Evolutionary conservation across 345 rosid genomes (phyloP).

Genomic region (Corchorus capsularis): DNA sequence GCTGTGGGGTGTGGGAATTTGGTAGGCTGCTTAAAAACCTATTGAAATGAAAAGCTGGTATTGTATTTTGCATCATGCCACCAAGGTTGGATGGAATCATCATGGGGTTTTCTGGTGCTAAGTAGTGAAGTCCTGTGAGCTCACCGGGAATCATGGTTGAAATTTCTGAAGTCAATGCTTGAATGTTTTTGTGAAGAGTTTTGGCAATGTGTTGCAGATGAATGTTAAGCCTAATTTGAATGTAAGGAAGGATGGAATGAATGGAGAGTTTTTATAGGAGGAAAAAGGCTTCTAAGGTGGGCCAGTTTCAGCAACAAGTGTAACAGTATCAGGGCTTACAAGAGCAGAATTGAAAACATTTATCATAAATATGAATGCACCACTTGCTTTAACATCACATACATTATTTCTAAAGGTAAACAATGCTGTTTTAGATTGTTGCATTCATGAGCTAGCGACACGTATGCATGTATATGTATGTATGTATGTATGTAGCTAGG

Average conservation of each 20-base stretch:
- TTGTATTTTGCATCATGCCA: conserved; percentile 33
- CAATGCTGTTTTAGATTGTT: not conserved
- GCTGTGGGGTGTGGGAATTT: conserved; percentile 34
- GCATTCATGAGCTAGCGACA: not conserved
- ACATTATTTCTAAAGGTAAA: not conserved
- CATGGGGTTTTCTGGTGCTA: conserved; percentile 40
- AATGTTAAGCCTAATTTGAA: conserved; percentile 18
- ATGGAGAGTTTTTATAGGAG: conserved; percentile 54
- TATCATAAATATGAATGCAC: conserved; percentile 19
- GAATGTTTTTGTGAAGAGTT: not conserved
- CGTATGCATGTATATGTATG: not conserved
- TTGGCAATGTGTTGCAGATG: conserved; percentile 16
- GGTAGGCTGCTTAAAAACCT: conserved; percentile 39
- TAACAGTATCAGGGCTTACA: conserved; percentile 29
- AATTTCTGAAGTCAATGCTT: conserved; percentile 14
- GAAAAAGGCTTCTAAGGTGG: conserved; percentile 30
- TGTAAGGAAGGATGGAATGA: conserved; percentile 36
- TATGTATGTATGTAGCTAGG: conserved; percentile 7
- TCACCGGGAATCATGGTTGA: conserved; percentile 56
- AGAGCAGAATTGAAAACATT: conserved; percentile 23
- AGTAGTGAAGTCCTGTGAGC: conserved; percentile 49
- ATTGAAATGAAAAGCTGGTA: conserved; percentile 49
- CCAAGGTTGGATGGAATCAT: conserved; percentile 39
- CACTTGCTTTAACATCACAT: conserved; percentile 14
- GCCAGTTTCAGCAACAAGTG: conserved; percentile 31